A percentile compares a stretch with the other conserved stretches of the same genome.
phyloP scores from a whole-genome alignment of 2,329 filamentous ascomycete genomes.

The Pseudophaeomoniella oleicola region DNA sequence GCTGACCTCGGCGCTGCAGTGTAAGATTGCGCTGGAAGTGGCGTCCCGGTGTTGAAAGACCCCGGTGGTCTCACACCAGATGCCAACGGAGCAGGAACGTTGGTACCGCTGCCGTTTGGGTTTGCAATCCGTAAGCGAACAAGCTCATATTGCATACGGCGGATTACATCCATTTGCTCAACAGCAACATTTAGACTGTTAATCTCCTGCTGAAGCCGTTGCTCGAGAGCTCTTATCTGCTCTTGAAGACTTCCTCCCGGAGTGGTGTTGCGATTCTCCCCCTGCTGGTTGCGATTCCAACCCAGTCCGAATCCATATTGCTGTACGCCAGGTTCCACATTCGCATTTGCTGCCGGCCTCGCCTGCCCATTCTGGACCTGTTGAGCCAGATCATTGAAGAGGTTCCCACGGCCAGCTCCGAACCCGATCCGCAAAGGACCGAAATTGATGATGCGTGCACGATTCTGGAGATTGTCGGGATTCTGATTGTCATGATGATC shows the following conservation, averaged over 20 bases:
- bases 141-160: conserved; percentile 53
- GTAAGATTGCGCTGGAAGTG: conserved; percentile 15
- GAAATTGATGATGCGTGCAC: conserved; percentile 53
- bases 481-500: conserved; percentile 23
- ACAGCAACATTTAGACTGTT: conserved; percentile 47
- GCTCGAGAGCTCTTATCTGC: conserved; percentile 52
- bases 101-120: conserved; percentile 7
- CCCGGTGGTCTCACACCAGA: conserved; percentile 6
- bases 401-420: conserved; percentile 42
- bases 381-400: conserved; percentile 51
- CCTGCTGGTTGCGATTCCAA: conserved; percentile 10
- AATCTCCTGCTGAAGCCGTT: conserved; percentile 54
- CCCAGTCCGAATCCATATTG: conserved; percentile 27
- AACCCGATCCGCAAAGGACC: conserved; percentile 65
- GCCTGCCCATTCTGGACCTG: conserved; percentile 39
- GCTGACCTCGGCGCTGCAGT: conserved; percentile 14
- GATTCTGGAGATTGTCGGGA: conserved; percentile 22
- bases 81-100: conserved; percentile 3
- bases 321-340: conserved; percentile 17
- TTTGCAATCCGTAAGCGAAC: conserved; percentile 45
- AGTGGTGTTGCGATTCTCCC: conserved; percentile 10
- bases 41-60: conserved; percentile 5
- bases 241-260: conserved; percentile 36
- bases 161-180: conserved; percentile 54
- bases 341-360: conserved; percentile 18